Evolutionary conservation across 805 yeast genomes (phyloP).

Genomic region (Zygotorulaspora florentina): DNA sequence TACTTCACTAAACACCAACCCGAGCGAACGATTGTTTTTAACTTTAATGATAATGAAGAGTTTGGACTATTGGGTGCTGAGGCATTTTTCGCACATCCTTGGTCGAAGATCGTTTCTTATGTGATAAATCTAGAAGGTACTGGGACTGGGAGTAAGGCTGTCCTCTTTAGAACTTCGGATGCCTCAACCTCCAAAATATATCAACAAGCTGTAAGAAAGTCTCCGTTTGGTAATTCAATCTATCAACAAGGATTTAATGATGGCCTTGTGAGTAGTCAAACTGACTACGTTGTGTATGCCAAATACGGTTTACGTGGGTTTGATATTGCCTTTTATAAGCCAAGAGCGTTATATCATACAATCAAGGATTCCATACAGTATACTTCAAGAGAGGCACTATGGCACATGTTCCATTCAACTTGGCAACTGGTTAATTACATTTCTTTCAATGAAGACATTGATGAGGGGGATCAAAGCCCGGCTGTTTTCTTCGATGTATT

Average conservation of each 20-base stretch:
- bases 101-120: slow-evolving; percentile 57
- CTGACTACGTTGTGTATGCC: slow-evolving; percentile 74
- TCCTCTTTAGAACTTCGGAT: slow-evolving; percentile 81
- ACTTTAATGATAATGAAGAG: slow-evolving; percentile 88
- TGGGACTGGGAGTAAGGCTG: slow-evolving; percentile 84
- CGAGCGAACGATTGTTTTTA: slow-evolving; percentile 66
- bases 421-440: slow-evolving; percentile 54
- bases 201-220: slow-evolving; percentile 46
- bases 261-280: slow-evolving; percentile 69
- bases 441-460: slow-evolving; percentile 38
- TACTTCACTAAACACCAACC: slow-evolving; percentile 51
- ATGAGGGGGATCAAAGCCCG: slow-evolving; percentile 30
- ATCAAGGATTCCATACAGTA: slow-evolving; percentile 61
- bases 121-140: slow-evolving; percentile 88
- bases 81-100: slow-evolving; percentile 66
- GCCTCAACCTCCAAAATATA: slow-evolving; percentile 59
- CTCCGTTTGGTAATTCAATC: slow-evolving; percentile 75
- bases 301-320: slow-evolving; percentile 73
- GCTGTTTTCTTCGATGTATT: slow-evolving; percentile 66
- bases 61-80: slow-evolving; percentile 81
- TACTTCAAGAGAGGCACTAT: slow-evolving; percentile 62
- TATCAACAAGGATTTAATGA: slow-evolving; percentile 82
- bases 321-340: slow-evolving; percentile 85
- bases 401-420: slow-evolving; percentile 79
- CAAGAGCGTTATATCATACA: slow-evolving; percentile 82